Percentiles rank a stretch among this genome's conserved stretches.
Evolutionary conservation across 164 flowering plant genomes (phyloP).

Genomic region (Berberis vulgaris): DNA sequence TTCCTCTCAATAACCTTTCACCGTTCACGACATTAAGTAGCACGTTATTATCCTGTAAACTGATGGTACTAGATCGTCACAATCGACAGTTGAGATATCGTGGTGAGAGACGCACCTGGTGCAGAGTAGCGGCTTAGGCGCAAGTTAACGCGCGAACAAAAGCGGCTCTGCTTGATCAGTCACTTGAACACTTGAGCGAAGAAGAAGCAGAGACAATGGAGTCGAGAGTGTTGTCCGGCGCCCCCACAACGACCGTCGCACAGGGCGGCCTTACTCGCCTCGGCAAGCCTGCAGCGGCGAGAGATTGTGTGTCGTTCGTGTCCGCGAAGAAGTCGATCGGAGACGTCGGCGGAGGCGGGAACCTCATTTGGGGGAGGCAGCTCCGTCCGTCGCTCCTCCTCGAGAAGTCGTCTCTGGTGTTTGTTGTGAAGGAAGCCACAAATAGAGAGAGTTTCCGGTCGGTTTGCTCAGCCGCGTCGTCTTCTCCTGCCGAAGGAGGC

Average conservation of each 20-base stretch:
- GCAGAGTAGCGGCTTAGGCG: background rate
- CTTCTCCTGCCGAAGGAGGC: slow-evolving; percentile 53
- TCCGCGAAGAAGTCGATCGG: slow-evolving; percentile 23
- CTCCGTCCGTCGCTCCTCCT: slow-evolving; percentile 58
- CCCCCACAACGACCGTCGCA: slow-evolving; percentile 31
- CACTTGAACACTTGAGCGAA: background rate
- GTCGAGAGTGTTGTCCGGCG: slow-evolving; percentile 63
- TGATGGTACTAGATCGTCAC: too few relatives aligned
- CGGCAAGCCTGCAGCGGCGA: slow-evolving; percentile 15
- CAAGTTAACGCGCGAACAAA: background rate
- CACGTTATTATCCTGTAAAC: too few relatives aligned
- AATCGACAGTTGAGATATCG: too few relatives aligned
- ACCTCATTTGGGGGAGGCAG: slow-evolving; percentile 76
- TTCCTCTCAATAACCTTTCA: too few relatives aligned
- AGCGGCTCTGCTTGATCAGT: background rate
- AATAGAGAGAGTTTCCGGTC: too few relatives aligned
- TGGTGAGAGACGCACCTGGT: background rate
- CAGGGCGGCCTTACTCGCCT: slow-evolving; percentile 24
- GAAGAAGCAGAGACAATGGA: slow-evolving; percentile 33
- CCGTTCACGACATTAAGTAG: too few relatives aligned
- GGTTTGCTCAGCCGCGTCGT: background rate
- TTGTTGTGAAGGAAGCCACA: too few relatives aligned
- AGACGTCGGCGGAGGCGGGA: slow-evolving; percentile 56
- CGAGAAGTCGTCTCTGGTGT: slow-evolving; percentile 24
- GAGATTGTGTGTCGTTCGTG: slow-evolving; percentile 12